Evolutionary conservation across 1,139 yeast genomes (phyloP), one percentile per base, ranked within the genome.

Genomic region (Taphrina betulina): DNA sequence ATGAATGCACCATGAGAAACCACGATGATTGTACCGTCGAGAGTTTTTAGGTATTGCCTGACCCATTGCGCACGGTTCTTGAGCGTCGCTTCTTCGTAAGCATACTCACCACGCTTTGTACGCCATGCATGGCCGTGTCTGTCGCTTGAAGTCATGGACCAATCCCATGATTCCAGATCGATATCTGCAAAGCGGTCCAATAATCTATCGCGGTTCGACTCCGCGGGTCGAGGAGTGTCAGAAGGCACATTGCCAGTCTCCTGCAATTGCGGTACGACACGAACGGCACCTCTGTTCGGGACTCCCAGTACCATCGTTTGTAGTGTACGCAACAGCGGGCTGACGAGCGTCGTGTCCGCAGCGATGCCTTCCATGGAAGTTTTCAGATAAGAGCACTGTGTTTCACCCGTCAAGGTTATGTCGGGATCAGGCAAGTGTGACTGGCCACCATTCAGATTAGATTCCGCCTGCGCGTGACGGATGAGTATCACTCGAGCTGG

Each of bases 391-490:
- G 29, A 5, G 5, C 31, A 24, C 16, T 40, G 44, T 10, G 29
- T 33, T 3, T 22, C 24, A 19, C 44, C 44, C n/a, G 17, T 12
- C 7, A 33, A 33, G n/a, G 44, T 40, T 33, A 40, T n/a, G 5
- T 29, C 33, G 10, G 44, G 44, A 16, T 40, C 44, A 14, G 31
- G 44, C 19, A 40, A 17, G 16, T 40, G 44, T 8, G 17, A 19
- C 19, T 40, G 44, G 10, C 44, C 44, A 12, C 44, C 44, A 24
- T 40, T 14, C 10, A 40, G 31, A 5, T 40, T 40, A 17, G 44
- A 40, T 26, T 40, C 44, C n/a, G 44, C 44, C 16, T 40, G 44
- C 22, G 33, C 44, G 33, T 40, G 44, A 7, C 44, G 29, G 12
- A 40, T 24, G 33, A 40, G 44, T 8, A 40, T 40, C 20, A 40